These are phyloP conservation scores for Phytophthora cactorum DNA, from an alignment of 352 stramenopile genomes.

Conservation along the genomic window DNA sequence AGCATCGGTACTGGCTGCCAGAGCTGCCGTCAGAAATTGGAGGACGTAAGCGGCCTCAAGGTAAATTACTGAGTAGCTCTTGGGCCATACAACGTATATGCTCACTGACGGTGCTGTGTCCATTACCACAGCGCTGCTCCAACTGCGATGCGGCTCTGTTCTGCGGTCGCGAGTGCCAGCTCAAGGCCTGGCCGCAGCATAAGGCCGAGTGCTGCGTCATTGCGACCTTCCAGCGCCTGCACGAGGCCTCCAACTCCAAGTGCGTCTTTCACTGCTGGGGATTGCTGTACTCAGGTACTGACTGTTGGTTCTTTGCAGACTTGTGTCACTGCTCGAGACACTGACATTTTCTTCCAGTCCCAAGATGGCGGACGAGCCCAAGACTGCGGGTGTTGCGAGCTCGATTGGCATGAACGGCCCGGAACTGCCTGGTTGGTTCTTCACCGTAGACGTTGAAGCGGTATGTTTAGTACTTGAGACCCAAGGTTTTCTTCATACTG, in stretches of 20 bases:
- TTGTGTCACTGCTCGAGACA: conserved; percentile 42
- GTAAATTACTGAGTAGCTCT: conserved; percentile 10
- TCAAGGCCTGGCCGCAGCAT: conserved; percentile 60
- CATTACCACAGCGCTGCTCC: conserved; percentile 51
- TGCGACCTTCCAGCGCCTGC: conserved; percentile 49
- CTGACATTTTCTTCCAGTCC: conserved; percentile 42
- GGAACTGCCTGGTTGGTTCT: conserved; percentile 74
- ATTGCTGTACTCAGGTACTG: neutral
- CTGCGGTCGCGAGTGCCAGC: conserved; percentile 66
- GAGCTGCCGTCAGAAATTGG: conserved; percentile 52
- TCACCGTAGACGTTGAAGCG: conserved; percentile 54
- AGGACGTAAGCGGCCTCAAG: conserved; percentile 59
- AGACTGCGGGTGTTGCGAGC: conserved; percentile 54
- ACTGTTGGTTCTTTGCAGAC: conserved; percentile 30
- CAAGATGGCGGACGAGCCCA: conserved; percentile 49
- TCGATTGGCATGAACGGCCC: conserved; percentile 54
- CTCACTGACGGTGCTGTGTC: neutral
- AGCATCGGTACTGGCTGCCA: conserved; percentile 67
- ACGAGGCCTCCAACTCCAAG: conserved; percentile 22
- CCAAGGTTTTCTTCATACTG: neutral
- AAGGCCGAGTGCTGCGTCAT: conserved; percentile 72
- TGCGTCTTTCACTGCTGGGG: conserved; percentile 1
- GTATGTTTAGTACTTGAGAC: conserved; percentile 27
- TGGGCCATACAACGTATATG: neutral
- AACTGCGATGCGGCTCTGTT: conserved; percentile 70